phyloP scores from a whole-genome alignment of 495 filamentous ascomycete genomes.

The Xylaria sp. region DNA sequence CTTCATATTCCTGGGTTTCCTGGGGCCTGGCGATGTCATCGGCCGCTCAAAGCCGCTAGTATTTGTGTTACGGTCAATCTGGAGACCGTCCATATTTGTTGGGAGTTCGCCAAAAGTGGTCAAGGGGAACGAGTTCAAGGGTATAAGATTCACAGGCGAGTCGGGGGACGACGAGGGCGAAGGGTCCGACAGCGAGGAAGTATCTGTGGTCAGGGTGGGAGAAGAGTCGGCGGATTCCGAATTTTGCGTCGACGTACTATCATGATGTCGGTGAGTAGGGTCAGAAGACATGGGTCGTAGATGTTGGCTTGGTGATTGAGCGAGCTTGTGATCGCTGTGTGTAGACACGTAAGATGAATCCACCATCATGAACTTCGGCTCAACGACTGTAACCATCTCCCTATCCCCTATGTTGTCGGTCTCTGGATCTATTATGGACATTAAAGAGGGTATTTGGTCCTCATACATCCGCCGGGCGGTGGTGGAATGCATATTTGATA shows the following conservation, averaged over 20 bases:
- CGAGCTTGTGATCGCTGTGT: slow-evolving; percentile 26
- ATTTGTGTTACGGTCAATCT: slow-evolving; percentile 39
- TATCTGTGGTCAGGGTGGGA: slow-evolving; percentile 89
- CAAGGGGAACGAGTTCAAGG: slow-evolving; percentile 63
- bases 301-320: slow-evolving; percentile 39
- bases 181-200: slow-evolving; percentile 84
- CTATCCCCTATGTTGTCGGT: slow-evolving; percentile 52
- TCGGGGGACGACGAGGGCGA: slow-evolving; percentile 92
- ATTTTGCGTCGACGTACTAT: slow-evolving; percentile 77
- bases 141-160: slow-evolving; percentile 72
- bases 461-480: slow-evolving; percentile 60
- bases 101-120: slow-evolving; percentile 52
- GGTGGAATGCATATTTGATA: slow-evolving; percentile 60
- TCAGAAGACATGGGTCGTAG: slow-evolving; percentile 49
- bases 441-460: slow-evolving; percentile 75
- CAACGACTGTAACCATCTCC: slow-evolving; percentile 52
- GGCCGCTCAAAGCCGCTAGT: slow-evolving; percentile 51
- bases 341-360: slow-evolving; percentile 42
- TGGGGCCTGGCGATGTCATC: slow-evolving; percentile 73
- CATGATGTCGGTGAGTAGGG: slow-evolving; percentile 61
- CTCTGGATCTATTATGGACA: slow-evolving; percentile 71
- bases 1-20: slow-evolving; percentile 88
- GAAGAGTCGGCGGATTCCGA: slow-evolving; percentile 92
- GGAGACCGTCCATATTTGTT: slow-evolving; percentile 52
- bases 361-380: slow-evolving; percentile 52